These are phyloP conservation scores for Selenicereus undatus DNA, from an alignment of 148 eudicot genomes.

Conservation along the genomic window DNA sequence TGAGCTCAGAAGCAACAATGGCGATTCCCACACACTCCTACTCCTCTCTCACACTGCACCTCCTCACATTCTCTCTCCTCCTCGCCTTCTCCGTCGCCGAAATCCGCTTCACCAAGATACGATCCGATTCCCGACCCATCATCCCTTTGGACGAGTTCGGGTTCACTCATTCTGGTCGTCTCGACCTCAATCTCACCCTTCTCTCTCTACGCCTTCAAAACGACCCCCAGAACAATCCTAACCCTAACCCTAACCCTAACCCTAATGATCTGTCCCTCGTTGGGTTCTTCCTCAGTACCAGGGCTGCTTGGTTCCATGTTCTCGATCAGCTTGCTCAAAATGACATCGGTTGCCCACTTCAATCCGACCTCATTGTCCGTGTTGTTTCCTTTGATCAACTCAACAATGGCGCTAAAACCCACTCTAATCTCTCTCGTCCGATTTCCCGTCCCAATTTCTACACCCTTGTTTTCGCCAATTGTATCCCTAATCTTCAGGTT, in stretches of 20 bases:
- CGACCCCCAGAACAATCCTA: not conserved
- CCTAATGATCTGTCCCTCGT: not conserved
- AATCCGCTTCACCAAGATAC: not conserved
- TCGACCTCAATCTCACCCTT: not conserved
- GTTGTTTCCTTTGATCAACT: constrained; percentile 39
- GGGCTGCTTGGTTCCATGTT: not conserved
- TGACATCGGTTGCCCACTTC: constrained; percentile 39
- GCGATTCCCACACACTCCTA: not conserved
- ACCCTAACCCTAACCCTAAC: not conserved
- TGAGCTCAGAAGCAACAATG: not conserved
- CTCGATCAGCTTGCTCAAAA: not conserved
- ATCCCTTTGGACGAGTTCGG: constrained; percentile 1
- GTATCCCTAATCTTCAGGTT: constrained; percentile 33
- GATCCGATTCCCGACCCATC: constrained; percentile 1
- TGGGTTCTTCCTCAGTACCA: not conserved
- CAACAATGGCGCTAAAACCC: constrained; percentile 25
- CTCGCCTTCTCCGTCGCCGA: not conserved
- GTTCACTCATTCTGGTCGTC: not conserved
- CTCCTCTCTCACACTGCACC: not conserved
- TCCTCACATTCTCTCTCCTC: not conserved
- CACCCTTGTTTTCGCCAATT: constrained; percentile 61
- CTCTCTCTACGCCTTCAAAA: not conserved
- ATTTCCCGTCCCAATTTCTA: constrained; percentile 40
- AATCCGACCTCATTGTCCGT: constrained; percentile 32
- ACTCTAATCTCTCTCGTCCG: constrained; percentile 26